Conservation (phyloP, 208 protist species). For the Porcisia hertigi region DNA sequence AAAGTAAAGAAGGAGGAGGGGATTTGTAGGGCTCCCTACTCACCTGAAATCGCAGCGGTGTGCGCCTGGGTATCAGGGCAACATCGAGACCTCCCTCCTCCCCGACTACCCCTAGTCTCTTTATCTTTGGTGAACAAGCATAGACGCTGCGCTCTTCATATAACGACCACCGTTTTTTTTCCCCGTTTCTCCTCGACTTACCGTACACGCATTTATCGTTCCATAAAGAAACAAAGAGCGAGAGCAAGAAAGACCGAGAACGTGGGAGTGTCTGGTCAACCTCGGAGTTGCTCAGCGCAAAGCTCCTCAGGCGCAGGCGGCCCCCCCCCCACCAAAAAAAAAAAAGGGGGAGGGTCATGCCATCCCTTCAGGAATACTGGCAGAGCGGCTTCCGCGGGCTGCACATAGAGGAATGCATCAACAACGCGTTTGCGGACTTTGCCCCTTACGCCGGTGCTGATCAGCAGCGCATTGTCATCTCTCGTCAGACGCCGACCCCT, state of each 20-base stretch:
- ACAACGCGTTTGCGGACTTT: conserved; percentile 68
- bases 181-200: background rate
- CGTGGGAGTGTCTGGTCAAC: no score
- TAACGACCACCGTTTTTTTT: background rate
- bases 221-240: background rate
- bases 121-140: background rate
- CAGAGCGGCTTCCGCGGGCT: conserved; percentile 47
- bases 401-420: conserved; percentile 77
- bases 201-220: background rate
- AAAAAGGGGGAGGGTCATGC: conserved; percentile 8
- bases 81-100: background rate
- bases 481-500: conserved; percentile 34
- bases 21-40: no score
- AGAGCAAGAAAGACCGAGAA: no score
- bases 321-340: no score
- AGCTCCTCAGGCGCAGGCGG: background rate
- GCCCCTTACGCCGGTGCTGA: conserved; percentile 83
- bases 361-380: conserved; percentile 39
- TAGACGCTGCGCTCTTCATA: background rate
- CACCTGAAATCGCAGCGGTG: background rate
- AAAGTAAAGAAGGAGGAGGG: background rate
- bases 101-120: no score
- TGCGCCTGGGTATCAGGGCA: background rate
- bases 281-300: background rate
- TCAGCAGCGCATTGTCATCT: conserved; percentile 57